phyloP scores from a whole-genome alignment of 2,329 filamentous ascomycete species.

The Clathrospora elynae region DNA sequence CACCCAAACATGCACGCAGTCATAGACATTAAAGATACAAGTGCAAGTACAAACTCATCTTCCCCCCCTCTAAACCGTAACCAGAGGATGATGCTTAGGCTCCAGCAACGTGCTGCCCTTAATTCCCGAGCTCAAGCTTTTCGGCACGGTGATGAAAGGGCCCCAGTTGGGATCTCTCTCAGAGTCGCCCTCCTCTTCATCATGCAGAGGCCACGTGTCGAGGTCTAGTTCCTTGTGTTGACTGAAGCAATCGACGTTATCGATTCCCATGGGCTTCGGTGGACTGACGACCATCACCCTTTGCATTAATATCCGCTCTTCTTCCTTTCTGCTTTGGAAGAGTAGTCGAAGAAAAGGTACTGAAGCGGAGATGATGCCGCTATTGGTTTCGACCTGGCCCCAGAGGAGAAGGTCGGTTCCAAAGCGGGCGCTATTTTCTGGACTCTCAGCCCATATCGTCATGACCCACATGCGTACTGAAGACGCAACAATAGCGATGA shows the following conservation, averaged over 20 bases:
- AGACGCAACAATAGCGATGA: constrained; percentile 44
- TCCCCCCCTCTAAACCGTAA: constrained; percentile 21
- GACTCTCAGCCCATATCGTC: constrained; percentile 42
- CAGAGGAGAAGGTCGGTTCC: constrained; percentile 49
- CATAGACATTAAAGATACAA: constrained; percentile 15
- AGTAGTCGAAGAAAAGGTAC: constrained; percentile 53
- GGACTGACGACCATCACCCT: constrained; percentile 18
- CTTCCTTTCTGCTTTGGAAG: constrained; percentile 36
- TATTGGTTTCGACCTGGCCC: constrained; percentile 55
- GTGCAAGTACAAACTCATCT: not conserved
- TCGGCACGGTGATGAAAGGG: constrained; percentile 45
- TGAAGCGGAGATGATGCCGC: constrained; percentile 54
- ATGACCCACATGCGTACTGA: constrained; percentile 47
- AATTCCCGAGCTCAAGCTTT: constrained; percentile 31
- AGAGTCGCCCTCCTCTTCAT: constrained; percentile 17
- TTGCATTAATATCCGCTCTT: constrained; percentile 15
- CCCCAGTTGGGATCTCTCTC: constrained; percentile 32
- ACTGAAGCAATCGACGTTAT: constrained; percentile 8
- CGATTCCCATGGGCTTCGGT: constrained; percentile 12
- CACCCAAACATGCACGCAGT: not conserved
- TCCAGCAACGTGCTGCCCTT: constrained; percentile 28
- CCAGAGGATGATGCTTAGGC: constrained; percentile 15
- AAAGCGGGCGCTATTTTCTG: constrained; percentile 47
- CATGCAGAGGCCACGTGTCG: constrained; percentile 28
- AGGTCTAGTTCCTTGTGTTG: constrained; percentile 27